A percentile compares a stretch with the other conserved stretches of the same genome.
Conservation (phyloP, 2,329 filamentous ascomycete species). For the Phoma sp. region DNA sequence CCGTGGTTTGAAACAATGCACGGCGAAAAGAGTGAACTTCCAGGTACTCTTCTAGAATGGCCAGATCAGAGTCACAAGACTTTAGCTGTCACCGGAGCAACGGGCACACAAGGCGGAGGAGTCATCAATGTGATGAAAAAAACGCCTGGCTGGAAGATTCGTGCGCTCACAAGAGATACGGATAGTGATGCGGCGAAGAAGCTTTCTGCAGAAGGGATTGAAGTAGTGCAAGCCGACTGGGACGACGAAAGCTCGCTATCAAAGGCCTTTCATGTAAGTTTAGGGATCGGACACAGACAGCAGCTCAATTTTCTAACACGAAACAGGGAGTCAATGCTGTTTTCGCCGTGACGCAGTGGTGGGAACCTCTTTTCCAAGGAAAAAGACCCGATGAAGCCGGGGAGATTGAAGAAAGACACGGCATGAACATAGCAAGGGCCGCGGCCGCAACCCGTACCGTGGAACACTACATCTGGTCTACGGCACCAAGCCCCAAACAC, state of each 20-base stretch:
- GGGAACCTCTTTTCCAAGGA: slow-evolving; percentile 43
- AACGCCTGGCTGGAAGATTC: slow-evolving; percentile 30
- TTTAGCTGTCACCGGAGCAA: slow-evolving; percentile 39
- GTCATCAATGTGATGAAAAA: slow-evolving; percentile 36
- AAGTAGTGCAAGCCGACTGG: slow-evolving; percentile 30
- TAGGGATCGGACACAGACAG: neutral
- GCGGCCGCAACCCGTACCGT: slow-evolving; percentile 48
- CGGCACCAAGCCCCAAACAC: slow-evolving; percentile 47
- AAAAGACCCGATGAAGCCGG: slow-evolving; percentile 40
- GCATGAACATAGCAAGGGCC: slow-evolving; percentile 53
- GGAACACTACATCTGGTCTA: slow-evolving; percentile 57
- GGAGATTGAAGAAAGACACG: slow-evolving; percentile 49
- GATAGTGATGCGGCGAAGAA: slow-evolving; percentile 29
- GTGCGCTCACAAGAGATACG: slow-evolving; percentile 30
- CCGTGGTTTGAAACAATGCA: slow-evolving; percentile 38
- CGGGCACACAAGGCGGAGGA: slow-evolving; percentile 36
- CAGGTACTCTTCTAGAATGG: slow-evolving; percentile 43
- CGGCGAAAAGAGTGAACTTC: slow-evolving; percentile 51
- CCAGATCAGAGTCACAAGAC: slow-evolving; percentile 27
- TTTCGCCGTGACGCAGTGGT: slow-evolving; percentile 54
- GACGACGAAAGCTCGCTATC: slow-evolving; percentile 28
- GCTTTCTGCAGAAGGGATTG: slow-evolving; percentile 27
- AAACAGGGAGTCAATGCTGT: slow-evolving; percentile 33
- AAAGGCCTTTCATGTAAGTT: slow-evolving; percentile 23
- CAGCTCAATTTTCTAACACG: neutral